Conservation (phyloP, 371 early-diverging fungal genomes). For the Rhizopus delemar region DNA sequence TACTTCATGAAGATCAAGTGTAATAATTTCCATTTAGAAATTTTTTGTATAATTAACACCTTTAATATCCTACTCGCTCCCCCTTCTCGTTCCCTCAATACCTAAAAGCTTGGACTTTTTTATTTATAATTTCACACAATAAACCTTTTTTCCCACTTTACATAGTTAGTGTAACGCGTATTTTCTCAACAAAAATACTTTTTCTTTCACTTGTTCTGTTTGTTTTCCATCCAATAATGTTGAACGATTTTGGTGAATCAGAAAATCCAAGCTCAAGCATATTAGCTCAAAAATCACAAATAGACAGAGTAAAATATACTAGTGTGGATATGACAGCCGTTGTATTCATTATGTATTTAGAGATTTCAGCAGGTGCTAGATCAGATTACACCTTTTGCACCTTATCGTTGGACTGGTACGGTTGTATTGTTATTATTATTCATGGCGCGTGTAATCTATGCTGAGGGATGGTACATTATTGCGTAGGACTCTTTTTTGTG, state of each 20-base stretch:
- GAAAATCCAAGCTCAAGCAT: slow-evolving; percentile 34
- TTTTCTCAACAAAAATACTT: too few species aligned
- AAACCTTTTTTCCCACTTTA: too few species aligned
- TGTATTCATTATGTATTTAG: slow-evolving; percentile 3
- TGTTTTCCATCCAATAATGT: not conserved
- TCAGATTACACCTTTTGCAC: slow-evolving; percentile 71
- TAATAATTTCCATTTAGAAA: slow-evolving; percentile 55
- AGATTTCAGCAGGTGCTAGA: slow-evolving; percentile 48
- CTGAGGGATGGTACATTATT: slow-evolving; percentile 95
- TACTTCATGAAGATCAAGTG: slow-evolving; percentile 60
- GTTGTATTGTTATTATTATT: slow-evolving; percentile 68
- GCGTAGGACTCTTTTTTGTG: slow-evolving; percentile 51
- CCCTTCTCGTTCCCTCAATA: slow-evolving; percentile 7
- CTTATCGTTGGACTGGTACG: slow-evolving; percentile 78
- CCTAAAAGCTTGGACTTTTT: not conserved
- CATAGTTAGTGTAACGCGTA: too few species aligned
- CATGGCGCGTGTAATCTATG: slow-evolving; percentile 75
- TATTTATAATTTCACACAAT: too few species aligned
- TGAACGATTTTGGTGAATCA: slow-evolving; percentile 34
- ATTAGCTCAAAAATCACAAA: slow-evolving; percentile 43
- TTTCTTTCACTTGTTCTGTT: too few species aligned
- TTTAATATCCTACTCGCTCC: slow-evolving; percentile 16
- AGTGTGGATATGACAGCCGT: not conserved
- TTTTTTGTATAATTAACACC: slow-evolving; percentile 13
- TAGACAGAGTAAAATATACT: slow-evolving; percentile 39